phyloP scores from a whole-genome alignment of 306 rosid species.

The Mucuna pruriens region DNA sequence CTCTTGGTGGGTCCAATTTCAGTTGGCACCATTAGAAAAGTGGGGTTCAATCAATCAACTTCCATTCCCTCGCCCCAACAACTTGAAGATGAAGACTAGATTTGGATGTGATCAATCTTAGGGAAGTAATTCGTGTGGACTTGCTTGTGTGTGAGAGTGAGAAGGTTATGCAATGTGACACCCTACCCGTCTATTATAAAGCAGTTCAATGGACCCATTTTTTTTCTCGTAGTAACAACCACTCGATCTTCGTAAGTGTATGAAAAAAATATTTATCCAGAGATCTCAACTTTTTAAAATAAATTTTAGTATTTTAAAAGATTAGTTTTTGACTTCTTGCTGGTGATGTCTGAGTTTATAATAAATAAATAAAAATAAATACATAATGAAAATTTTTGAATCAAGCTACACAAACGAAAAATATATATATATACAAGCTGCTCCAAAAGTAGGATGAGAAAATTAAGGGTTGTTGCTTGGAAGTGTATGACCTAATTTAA shows the following conservation, averaged over 20 bases:
- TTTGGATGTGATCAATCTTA: conserved; percentile 40
- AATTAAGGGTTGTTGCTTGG: not conserved
- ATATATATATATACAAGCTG: not conserved
- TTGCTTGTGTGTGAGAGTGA: conserved; percentile 8
- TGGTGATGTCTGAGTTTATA: too few relatives aligned
- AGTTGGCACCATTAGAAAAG: conserved; percentile 41
- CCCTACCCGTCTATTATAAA: conserved; percentile 27
- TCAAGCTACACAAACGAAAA: not conserved
- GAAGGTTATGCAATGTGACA: conserved; percentile 38
- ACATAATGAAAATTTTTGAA: not conserved
- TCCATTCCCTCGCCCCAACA: conserved; percentile 39
- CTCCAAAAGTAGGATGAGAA: not conserved
- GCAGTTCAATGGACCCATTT: not conserved
- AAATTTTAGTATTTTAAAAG: too few relatives aligned
- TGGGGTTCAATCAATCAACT: conserved; percentile 84
- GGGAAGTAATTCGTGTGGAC: conserved; percentile 9
- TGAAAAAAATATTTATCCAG: too few relatives aligned
- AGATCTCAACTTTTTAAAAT: too few relatives aligned
- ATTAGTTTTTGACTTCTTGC: too few relatives aligned
- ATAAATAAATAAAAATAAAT: too few relatives aligned
- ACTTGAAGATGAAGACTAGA: conserved; percentile 51
- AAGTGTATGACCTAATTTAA: not conserved
- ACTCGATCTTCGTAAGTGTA: too few relatives aligned
- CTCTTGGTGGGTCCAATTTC: conserved; percentile 44
- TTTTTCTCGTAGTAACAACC: not conserved